Conservation (phyloP, 2,329 filamentous ascomycete genomes). For the Aspergillus pseudoterreus region DNA sequence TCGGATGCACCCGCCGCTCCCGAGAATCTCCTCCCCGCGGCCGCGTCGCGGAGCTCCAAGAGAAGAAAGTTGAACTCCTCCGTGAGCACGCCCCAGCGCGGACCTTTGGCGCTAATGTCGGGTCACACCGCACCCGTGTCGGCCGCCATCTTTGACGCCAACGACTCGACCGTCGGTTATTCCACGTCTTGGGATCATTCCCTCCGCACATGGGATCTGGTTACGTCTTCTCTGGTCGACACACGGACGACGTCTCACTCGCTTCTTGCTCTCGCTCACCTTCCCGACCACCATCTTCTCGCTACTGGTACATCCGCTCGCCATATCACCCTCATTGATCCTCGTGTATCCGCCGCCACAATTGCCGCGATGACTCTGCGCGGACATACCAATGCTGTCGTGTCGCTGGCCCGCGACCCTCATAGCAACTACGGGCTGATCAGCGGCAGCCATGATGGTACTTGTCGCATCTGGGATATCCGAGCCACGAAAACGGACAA, state of each 20-base stretch:
- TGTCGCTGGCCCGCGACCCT: constrained; percentile 56
- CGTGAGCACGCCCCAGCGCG: constrained; percentile 64
- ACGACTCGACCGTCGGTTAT: constrained; percentile 85
- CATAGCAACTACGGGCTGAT: constrained; percentile 78
- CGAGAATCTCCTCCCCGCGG: constrained; percentile 63
- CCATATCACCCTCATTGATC: constrained; percentile 91
- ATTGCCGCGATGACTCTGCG: constrained; percentile 86
- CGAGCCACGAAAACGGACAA: constrained; percentile 61
- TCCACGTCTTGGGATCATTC: constrained; percentile 88
- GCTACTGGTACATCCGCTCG: constrained; percentile 77
- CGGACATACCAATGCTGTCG: constrained; percentile 75
- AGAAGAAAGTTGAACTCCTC: constrained; percentile 67
- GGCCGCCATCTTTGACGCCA: constrained; percentile 77
- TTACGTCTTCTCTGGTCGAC: constrained; percentile 73
- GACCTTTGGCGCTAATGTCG: constrained; percentile 69
- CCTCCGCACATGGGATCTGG: constrained; percentile 84
- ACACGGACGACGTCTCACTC: constrained; percentile 80
- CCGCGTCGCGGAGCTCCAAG: constrained; percentile 63
- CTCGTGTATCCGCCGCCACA: constrained; percentile 69
- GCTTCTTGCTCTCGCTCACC: constrained; percentile 71
- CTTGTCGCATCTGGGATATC: constrained; percentile 90
- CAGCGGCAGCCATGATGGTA: constrained; percentile 87
- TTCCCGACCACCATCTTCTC: constrained; percentile 62
- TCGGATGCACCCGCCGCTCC: constrained; percentile 71
- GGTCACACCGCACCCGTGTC: constrained; percentile 72